Base-by-base conservation (phyloP, 305 asterid species). In the Fraxinus angustifolia region DNA sequence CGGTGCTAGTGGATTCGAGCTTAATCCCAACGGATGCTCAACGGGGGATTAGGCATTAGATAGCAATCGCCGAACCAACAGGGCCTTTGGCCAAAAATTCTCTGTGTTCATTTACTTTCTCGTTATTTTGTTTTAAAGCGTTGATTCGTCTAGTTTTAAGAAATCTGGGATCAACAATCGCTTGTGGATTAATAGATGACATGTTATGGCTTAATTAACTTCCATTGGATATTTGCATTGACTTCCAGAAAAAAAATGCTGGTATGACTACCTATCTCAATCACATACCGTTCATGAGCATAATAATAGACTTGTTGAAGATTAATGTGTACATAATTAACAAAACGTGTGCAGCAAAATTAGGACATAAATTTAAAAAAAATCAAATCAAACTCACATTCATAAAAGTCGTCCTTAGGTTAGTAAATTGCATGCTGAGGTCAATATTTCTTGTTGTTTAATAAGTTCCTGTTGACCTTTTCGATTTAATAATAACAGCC, bases 381-480 rank as follows among this genome's bases (percentile, higher is more conserved):
- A 34, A 33, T 33, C 3, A 53, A 80, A 19, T 84, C 81, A 71
- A 67, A 40, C 10, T 87, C 85, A 78, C 85, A 72, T 71, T 76
- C 84, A 79, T 35, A 67, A 36, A 16, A 78, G 84, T 82, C 81
- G 34, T 75, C 53, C 16, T 71, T 62, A 76, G 82, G 82, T 76
- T 38, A 65, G 67, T 68, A 45, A 80, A 71, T 16, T 77, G 82
- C 79, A 77, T 74, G 76, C 82, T 84, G 31, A 10, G 82, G 85
- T 87, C 83, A 79, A 82, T 30, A 65, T 53, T 68, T 30, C 82
- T 62, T 42, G 82, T 74, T 77, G 82, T 86, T 84, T 79, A 60
- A 70, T 81, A 86, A 83, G 86, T 80, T 75, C 48, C 80, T 53
- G 12, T 87, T 83, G 89, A 86, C 91, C 86, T 75, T 87, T 85